Percentiles rank a stretch among this genome's conserved stretches.
These are phyloP conservation scores for Anacardium occidentale DNA, from an alignment of 345 rosid species.

Conservation along the genomic window DNA sequence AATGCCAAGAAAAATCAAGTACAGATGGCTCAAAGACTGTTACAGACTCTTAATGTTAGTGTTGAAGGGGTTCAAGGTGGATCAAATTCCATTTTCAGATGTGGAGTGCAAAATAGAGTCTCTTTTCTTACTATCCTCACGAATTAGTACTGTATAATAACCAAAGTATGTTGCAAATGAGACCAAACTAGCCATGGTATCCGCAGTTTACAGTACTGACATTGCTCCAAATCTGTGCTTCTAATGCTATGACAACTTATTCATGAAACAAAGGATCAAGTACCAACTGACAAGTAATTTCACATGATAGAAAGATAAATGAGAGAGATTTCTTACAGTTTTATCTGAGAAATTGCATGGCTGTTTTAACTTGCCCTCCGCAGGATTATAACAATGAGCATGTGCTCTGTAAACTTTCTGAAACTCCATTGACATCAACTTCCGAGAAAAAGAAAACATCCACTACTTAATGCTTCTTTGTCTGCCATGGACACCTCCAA, in stretches of 20 bases:
- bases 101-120: constrained; percentile 49
- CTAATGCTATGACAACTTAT: neutral
- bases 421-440: too few relatives aligned
- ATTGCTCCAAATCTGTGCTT: constrained; percentile 5
- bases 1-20: constrained; percentile 18
- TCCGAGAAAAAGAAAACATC: too few relatives aligned
- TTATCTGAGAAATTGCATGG: too few relatives aligned
- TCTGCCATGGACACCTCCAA: too few relatives aligned
- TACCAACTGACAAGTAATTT: too few relatives aligned
- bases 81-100: constrained; percentile 42
- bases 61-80: constrained; percentile 47
- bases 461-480: too few relatives aligned
- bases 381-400: too few relatives aligned
- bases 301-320: too few relatives aligned
- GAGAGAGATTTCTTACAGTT: too few relatives aligned
- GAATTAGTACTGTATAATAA: constrained; percentile 1
- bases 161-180: neutral
- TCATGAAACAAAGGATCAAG: neutral
- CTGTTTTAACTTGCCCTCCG: too few relatives aligned
- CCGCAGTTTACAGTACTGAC: constrained; percentile 23
- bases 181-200: constrained; percentile 12
- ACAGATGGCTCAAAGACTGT: constrained; percentile 22
- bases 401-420: too few relatives aligned
- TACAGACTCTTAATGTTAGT: constrained; percentile 32
- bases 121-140: constrained; percentile 51